Evolutionary conservation across 768 basidiomycete genomes (phyloP).

Genomic region (Rhizopogon vinicolor): DNA sequence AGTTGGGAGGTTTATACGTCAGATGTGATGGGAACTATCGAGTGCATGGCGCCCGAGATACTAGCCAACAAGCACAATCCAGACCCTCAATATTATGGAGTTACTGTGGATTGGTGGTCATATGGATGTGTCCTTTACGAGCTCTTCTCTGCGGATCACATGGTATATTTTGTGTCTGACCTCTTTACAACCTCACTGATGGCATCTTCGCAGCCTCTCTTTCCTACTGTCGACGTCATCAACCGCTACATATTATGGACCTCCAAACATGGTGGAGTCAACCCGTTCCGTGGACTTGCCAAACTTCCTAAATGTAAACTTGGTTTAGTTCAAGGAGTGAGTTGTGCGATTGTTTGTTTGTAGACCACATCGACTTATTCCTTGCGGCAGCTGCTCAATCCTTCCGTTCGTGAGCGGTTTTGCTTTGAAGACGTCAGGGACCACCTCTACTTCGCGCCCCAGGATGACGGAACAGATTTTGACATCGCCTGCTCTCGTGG

Average conservation of each 20-base stretch:
- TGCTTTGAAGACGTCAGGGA: not conserved
- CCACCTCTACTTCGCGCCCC: not conserved
- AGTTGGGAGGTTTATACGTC: conserved; percentile 11
- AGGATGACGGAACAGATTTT: conserved; percentile 18
- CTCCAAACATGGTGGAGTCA: not conserved
- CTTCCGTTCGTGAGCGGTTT: not conserved
- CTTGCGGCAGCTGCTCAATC: not conserved
- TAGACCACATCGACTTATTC: not conserved
- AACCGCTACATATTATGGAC: conserved; percentile 18
- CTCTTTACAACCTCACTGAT: not conserved
- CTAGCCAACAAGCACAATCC: conserved; percentile 19
- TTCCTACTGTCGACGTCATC: conserved; percentile 19
- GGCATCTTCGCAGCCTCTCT: conserved; percentile 23
- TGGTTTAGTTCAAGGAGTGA: conserved; percentile 29
- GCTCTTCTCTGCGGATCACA: conserved; percentile 23
- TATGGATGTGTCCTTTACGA: conserved; percentile 38
- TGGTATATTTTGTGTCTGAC: conserved; percentile 13
- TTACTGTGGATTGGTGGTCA: conserved; percentile 37
- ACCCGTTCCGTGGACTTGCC: conserved; percentile 19
- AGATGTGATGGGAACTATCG: conserved; percentile 29
- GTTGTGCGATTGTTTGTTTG: not conserved
- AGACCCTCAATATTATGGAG: conserved; percentile 19
- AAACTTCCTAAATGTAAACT: conserved; percentile 15
- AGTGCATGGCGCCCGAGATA: conserved; percentile 40
- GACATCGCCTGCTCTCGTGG: conserved; percentile 14